These are phyloP conservation scores for Gastrolobium bilobum DNA, from an alignment of 306 rosid genomes.

Conservation along the genomic window DNA sequence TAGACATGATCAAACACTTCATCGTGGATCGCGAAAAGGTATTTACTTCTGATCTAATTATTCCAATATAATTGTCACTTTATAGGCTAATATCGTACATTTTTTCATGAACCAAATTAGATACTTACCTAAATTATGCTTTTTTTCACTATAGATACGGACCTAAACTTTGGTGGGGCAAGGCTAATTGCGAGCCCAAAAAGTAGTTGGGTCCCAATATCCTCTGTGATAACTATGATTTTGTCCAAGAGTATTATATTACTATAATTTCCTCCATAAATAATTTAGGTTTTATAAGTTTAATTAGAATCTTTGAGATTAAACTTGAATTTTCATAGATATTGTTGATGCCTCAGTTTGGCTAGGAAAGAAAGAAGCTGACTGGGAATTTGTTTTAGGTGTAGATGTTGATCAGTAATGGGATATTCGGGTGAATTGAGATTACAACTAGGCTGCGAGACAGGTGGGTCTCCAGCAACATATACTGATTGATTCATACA, in stretches of 20 bases:
- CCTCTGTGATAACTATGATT: neutral
- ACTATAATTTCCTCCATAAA: neutral
- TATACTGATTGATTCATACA: too few relatives aligned
- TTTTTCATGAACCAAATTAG: too few relatives aligned
- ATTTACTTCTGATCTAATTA: neutral
- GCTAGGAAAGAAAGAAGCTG: neutral
- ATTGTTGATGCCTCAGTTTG: neutral
- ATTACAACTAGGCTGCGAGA: too few relatives aligned
- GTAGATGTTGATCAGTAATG: neutral
- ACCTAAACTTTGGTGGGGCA: neutral
- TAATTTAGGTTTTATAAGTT: too few relatives aligned
- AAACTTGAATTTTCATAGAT: neutral
- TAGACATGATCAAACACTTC: slow-evolving; percentile 31
- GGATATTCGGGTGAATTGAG: neutral
- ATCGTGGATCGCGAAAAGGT: slow-evolving; percentile 12
- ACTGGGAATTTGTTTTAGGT: neutral
- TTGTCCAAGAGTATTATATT: too few relatives aligned
- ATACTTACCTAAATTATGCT: neutral
- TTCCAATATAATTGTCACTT: neutral
- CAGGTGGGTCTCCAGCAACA: too few relatives aligned
- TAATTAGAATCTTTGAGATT: neutral
- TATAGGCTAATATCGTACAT: neutral
- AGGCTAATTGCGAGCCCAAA: neutral
- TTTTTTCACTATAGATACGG: neutral
- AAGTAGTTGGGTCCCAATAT: neutral